phyloP scores from a whole-genome alignment of 148 eudicot genomes.

The Cornus florida region DNA sequence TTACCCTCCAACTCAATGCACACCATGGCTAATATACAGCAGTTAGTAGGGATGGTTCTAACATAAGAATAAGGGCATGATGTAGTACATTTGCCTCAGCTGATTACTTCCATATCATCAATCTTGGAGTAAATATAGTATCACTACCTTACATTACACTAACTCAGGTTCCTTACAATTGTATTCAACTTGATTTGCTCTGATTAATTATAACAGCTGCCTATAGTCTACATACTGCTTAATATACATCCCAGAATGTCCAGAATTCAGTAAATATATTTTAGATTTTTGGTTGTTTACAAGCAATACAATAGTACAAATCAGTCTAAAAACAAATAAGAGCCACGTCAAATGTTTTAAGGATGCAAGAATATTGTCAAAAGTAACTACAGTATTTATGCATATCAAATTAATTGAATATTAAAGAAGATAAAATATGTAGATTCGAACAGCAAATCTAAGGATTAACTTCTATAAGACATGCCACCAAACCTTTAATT shows the following conservation, averaged over 20 bases:
- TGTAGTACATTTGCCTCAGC: not conserved
- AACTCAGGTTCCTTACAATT: not conserved
- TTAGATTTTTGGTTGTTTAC: not conserved
- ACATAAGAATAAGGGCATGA: too few relatives aligned
- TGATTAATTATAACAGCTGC: not conserved
- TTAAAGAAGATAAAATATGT: not conserved
- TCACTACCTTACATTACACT: not conserved
- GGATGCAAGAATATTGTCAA: not conserved
- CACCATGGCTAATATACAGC: too few relatives aligned
- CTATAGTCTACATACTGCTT: not conserved
- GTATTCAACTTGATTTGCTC: not conserved
- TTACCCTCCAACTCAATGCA: too few relatives aligned
- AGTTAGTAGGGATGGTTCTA: too few relatives aligned
- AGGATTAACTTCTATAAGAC: not conserved
- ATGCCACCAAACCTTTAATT: constrained; percentile 45
- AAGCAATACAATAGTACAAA: not conserved
- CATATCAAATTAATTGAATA: not conserved
- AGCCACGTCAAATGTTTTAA: not conserved
- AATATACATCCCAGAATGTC: not conserved
- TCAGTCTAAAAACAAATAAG: not conserved
- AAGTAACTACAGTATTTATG: not conserved
- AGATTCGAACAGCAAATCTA: not conserved
- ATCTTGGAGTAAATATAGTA: too few relatives aligned
- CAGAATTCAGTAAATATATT: not conserved
- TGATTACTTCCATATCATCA: not conserved